Evolutionary conservation across 2,329 filamentous ascomycete species (phyloP).

Genomic region (Aureobasidium leucospermi): DNA sequence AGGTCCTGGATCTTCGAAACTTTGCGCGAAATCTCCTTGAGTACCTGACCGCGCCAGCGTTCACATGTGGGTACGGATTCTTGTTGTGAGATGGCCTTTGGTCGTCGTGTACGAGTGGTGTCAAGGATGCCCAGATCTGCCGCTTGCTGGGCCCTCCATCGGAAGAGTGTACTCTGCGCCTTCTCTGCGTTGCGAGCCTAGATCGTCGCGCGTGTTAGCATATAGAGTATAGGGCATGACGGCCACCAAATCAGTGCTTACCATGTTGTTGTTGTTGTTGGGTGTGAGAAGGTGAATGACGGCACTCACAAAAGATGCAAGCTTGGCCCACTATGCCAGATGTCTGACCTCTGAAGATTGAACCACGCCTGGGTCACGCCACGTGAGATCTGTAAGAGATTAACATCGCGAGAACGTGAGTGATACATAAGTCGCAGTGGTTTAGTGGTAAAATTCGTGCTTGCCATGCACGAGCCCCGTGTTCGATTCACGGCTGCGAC

Average conservation of each 20-base stretch:
- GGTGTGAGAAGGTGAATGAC: not conserved
- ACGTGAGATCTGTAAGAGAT: too few relatives aligned
- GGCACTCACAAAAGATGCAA: not conserved
- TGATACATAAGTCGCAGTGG: constrained; percentile 11
- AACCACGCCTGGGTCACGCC: not conserved
- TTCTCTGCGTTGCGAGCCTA: constrained; percentile 97
- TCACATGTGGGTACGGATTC: constrained; percentile 80
- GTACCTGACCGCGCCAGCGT: constrained; percentile 95
- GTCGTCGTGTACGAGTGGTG: constrained; percentile 78
- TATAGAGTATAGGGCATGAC: not conserved
- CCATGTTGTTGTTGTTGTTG: not conserved
- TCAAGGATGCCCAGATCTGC: constrained; percentile 95
- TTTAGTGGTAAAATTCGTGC: constrained; percentile 15
- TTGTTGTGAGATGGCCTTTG: constrained; percentile 83
- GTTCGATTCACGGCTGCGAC: constrained; percentile 15
- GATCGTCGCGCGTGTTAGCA: not conserved
- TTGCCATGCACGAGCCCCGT: constrained; percentile 14
- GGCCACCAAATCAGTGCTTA: not conserved
- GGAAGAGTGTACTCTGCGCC: constrained; percentile 71
- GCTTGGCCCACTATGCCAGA: not conserved
- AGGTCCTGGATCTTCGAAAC: constrained; percentile 91
- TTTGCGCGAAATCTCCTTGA: constrained; percentile 95
- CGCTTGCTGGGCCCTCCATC: constrained; percentile 95
- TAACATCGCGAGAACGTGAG: too few relatives aligned
- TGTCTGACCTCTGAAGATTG: not conserved